Conservation (phyloP, 441 rosid genomes). For the Gossypium gossypioides region DNA sequence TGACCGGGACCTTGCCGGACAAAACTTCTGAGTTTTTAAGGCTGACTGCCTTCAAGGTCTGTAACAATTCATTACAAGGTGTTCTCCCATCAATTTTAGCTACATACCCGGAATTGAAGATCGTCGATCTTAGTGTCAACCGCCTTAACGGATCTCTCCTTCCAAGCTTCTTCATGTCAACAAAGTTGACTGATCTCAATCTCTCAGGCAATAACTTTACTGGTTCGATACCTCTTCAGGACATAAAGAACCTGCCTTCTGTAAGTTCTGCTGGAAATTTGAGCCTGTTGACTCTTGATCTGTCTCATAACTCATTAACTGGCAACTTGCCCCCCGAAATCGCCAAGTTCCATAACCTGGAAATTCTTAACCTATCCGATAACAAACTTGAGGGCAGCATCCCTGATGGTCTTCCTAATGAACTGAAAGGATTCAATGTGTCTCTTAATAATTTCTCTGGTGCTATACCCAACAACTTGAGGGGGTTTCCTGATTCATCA, state of each 20-base stretch:
- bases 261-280: constrained; percentile 22
- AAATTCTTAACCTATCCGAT: constrained; percentile 39
- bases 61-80: constrained; percentile 47
- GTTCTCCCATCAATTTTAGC: constrained; percentile 39
- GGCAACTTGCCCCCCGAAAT: constrained; percentile 35
- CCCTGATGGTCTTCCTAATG: constrained; percentile 40
- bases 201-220: constrained; percentile 49
- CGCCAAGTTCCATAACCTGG: constrained; percentile 29
- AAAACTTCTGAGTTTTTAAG: constrained; percentile 53
- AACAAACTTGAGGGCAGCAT: constrained; percentile 52
- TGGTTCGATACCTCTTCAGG: constrained; percentile 47
- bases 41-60: constrained; percentile 39
- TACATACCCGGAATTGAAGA: constrained; percentile 47
- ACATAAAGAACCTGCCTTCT: constrained; percentile 18
- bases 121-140: constrained; percentile 49
- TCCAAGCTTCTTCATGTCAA: constrained; percentile 38
- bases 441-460: constrained; percentile 61
- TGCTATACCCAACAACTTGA: constrained; percentile 36
- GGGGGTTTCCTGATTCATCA: constrained; percentile 52
- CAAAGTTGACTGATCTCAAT: constrained; percentile 38
- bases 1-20: constrained; percentile 42
- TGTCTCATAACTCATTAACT: constrained; percentile 47
- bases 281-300: constrained; percentile 42
- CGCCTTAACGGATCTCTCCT: constrained; percentile 36
- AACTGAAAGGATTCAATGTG: constrained; percentile 37